Base-by-base conservation (phyloP, 139 green algal genomes). In the Volvox reticuliferus region DNA sequence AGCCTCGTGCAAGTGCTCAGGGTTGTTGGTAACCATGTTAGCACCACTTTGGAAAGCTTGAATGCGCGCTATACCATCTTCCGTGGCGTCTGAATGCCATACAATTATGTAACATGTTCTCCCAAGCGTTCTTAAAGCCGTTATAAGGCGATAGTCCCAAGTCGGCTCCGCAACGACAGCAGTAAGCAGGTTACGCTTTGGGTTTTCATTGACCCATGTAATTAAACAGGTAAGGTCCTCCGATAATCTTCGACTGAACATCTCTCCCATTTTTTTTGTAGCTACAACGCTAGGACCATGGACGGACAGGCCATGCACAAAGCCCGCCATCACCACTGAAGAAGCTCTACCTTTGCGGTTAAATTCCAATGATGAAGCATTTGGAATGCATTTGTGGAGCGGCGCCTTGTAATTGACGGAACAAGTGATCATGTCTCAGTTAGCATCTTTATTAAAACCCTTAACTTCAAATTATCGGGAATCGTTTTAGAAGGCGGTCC, bases 1-100 rank as follows among this genome's bases (percentile, higher is more conserved):
- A 14, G 33, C 61, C 24, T 75, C 69, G 0, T 32, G 30, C 62
- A 89, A 36, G 62, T 92, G 35, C 1, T 63, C 26, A 16, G 17
- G 30, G 75, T 88, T 79, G 75, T 79, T 79, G 50, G 69, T 89
- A 18, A 93, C 90, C 77, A 93, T 91, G 30, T 83, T 77, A 12
- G 90, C 90, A 1, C 90, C 90, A 2, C 20, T 69, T 28, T 82
- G 30, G 30, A 90, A 93, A 2, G 90, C 90, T 20, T 61, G 21
- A 12, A 86, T 91, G 65, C 90, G 85, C 19, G 67, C n/a, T 1
- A 28, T 62, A 14, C 84, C 30, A 36, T 83, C 84, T 32, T 93
- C 90, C 1, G 78, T 84, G 6, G 90, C 90, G n/a, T 82, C 30
- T 0, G 77, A 44, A 33, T 93, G 90, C 90, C 84, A 83, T 24